phyloP scores from a whole-genome alignment of 208 protist species.

The Leishmania mexicana region DNA sequence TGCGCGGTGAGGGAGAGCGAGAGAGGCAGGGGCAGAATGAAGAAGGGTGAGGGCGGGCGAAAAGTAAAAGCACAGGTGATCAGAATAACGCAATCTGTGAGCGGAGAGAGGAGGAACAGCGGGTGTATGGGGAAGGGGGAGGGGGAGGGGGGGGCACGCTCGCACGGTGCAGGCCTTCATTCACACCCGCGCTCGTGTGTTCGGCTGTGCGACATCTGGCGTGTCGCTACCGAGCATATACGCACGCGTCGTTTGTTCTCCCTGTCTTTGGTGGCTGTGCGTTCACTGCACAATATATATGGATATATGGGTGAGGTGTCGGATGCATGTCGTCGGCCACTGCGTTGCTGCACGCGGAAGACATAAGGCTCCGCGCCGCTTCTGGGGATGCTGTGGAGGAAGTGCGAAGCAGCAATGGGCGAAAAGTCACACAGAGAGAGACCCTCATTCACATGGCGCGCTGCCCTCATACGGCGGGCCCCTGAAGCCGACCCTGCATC shows the following conservation, averaged over 20 bases:
- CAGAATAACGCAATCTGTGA: not conserved
- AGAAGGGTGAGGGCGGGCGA: not conserved
- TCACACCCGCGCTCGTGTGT: not conserved
- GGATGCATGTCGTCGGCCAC: not conserved
- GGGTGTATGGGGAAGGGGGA: too few species aligned
- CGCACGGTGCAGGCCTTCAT: not conserved
- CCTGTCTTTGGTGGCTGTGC: not conserved
- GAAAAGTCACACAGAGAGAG: not conserved
- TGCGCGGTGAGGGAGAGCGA: not conserved
- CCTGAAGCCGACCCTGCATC: conserved; percentile 28
- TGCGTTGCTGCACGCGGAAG: not conserved
- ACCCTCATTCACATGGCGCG: not conserved
- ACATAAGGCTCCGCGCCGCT: too few species aligned
- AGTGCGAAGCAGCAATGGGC: not conserved
- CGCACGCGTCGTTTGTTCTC: not conserved
- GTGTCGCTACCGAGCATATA: not conserved
- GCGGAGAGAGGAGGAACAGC: not conserved
- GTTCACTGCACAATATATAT: not conserved
- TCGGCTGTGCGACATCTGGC: not conserved
- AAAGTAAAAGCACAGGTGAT: not conserved
- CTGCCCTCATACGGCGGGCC: not conserved
- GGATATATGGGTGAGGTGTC: not conserved
- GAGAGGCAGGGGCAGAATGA: too few species aligned
- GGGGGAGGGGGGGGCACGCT: too few species aligned
- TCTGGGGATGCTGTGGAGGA: not conserved